Evolutionary conservation across 2,329 filamentous ascomycete genomes (phyloP).

Genomic region (Paecilomyces variotii): DNA sequence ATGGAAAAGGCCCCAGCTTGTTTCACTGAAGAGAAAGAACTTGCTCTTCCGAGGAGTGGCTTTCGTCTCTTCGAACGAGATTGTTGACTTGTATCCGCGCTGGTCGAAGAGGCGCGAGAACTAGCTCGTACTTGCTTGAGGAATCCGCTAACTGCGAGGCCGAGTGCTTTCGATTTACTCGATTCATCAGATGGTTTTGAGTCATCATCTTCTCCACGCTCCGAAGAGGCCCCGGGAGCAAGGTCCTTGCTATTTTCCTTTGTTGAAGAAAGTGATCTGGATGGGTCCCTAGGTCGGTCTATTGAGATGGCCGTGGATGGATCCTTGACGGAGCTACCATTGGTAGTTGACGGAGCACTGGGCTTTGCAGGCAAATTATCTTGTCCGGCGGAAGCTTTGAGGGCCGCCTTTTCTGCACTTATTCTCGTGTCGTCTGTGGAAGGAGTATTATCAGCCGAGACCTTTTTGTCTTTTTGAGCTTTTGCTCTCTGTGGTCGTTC

Average conservation of each 20-base stretch:
- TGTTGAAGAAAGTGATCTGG: background rate
- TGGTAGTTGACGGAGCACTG: background rate
- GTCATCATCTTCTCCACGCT: slow-evolving; percentile 10
- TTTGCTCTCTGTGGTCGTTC: background rate
- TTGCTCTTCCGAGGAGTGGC: slow-evolving; percentile 35
- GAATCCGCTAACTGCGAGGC: slow-evolving; percentile 33
- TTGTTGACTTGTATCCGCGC: slow-evolving; percentile 12
- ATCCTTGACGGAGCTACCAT: background rate
- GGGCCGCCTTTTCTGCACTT: background rate
- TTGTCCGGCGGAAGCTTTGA: background rate
- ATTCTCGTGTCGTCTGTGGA: background rate
- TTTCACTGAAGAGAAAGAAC: slow-evolving; percentile 29
- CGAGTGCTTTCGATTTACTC: slow-evolving; percentile 18
- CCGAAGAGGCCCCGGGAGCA: background rate
- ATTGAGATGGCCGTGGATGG: background rate
- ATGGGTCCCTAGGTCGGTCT: background rate
- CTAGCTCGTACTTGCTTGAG: slow-evolving; percentile 32
- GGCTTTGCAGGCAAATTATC: background rate
- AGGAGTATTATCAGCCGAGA: background rate
- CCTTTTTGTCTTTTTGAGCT: background rate
- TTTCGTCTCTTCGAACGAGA: slow-evolving; percentile 20
- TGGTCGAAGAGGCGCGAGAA: slow-evolving; percentile 17
- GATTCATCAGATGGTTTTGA: slow-evolving; percentile 11
- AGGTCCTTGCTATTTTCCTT: background rate
- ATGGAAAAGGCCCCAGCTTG: slow-evolving; percentile 15